Base-by-base conservation (phyloP, 768 basidiomycete genomes). In the Agrocybe praecox region DNA sequence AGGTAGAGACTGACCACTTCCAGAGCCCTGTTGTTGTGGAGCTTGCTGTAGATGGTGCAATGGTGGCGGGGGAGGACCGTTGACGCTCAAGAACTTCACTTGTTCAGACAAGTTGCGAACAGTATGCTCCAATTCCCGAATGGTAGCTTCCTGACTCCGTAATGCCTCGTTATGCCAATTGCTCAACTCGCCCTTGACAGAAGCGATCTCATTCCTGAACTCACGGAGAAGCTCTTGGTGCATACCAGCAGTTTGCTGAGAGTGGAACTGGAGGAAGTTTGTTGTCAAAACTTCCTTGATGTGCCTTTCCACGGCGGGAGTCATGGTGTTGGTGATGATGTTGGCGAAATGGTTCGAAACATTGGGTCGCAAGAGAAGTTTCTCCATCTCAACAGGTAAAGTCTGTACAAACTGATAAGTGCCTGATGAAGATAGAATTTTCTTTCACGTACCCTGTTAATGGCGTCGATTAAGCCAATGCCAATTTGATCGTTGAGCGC, bases 81-180 rank as follows among this genome's bases (percentile, higher is more conserved):
- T 90, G 72, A 88, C 74, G 62, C 78, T 85, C 58, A 92, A 72
- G 74, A 86, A 90, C 68, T 92, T 93, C 65, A 94, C 84, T 67
- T 94, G 92, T 49, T 94, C 92, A 26, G 88, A 81, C 53, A 94
- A 75, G 21, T 83, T 64, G 52, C 90, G 80, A 53, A 94, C 87
- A 6, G 84, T 85, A 62, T 87, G 88, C 70, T 94, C 92, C 55
- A 94, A 80, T 42, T 94, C 91, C 58, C 90, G 83, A 55, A 94
- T 89, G 22, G 88, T 75, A 24, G 83, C 92, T 81, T 95, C 92
- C 65, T 94, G 90, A 33, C 79, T 83, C 46, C 89, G 82, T 48
- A 91, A 78, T 1, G 89, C 80, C 52, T 93, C 92, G 44, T 78
- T 87, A 68, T 95, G 92, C 90, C 91, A 94, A 15, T 83, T 76